These are phyloP conservation scores for Sporisorium iseilematis-ciliati DNA, from an alignment of 1,284 basidiomycete species.

Conservation along the genomic window DNA sequence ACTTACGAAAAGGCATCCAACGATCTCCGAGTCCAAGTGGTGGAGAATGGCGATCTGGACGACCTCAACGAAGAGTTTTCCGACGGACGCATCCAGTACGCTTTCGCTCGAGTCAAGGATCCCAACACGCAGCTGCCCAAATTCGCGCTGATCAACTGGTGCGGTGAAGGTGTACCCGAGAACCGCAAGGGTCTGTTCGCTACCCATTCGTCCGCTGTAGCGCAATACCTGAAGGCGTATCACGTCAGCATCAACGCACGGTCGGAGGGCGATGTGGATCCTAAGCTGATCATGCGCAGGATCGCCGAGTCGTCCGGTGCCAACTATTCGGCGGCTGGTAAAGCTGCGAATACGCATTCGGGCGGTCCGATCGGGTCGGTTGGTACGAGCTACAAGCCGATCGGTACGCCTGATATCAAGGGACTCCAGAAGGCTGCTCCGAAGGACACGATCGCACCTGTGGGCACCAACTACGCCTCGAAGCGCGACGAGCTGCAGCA, in stretches of 20 bases:
- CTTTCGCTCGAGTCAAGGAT: conserved; percentile 88
- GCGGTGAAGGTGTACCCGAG: conserved; percentile 94
- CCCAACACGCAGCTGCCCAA: conserved; percentile 90
- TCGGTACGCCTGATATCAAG: conserved; percentile 67
- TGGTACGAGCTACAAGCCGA: conserved; percentile 63
- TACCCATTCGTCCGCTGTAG: conserved; percentile 85
- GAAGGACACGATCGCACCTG: conserved; percentile 61
- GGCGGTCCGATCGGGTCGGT: conserved; percentile 63
- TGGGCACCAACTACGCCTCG: conserved; percentile 61
- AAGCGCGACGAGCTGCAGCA: conserved; percentile 64
- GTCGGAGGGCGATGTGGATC: conserved; percentile 78
- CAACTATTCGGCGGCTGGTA: conserved; percentile 77
- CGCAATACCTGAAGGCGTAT: conserved; percentile 81
- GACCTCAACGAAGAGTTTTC: conserved; percentile 94
- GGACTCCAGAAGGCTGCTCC: conserved; percentile 60
- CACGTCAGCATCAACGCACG: conserved; percentile 93
- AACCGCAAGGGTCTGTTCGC: conserved; percentile 91
- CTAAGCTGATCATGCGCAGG: conserved; percentile 76
- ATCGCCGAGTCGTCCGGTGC: conserved; percentile 92
- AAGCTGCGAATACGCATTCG: conserved; percentile 63
- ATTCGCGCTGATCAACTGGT: conserved; percentile 82
- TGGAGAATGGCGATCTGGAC: conserved; percentile 78
- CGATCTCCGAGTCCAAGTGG: conserved; percentile 88
- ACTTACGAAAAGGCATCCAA: conserved; percentile 87
- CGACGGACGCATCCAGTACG: conserved; percentile 94